These are phyloP conservation scores for Neonectria hederae DNA, from an alignment of 2,329 filamentous ascomycete species.

Conservation along the genomic window DNA sequence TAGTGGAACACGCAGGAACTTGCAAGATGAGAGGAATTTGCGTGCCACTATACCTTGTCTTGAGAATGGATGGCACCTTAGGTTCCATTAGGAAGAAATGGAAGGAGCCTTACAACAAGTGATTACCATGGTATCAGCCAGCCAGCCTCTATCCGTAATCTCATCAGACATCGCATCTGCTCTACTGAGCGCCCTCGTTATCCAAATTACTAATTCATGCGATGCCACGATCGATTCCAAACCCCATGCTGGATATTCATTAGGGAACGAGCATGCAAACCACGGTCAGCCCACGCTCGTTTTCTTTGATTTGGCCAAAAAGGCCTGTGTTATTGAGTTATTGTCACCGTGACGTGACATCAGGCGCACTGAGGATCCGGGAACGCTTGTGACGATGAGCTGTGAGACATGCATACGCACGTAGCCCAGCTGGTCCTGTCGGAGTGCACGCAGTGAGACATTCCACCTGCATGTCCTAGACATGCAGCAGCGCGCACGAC, in stretches of 20 bases:
- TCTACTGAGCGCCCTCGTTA: not conserved
- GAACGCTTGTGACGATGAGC: slow-evolving; percentile 24
- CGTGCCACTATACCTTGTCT: not conserved
- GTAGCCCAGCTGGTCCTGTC: slow-evolving; percentile 47
- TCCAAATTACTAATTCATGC: slow-evolving; percentile 9
- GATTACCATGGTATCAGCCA: not conserved
- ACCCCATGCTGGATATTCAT: not conserved
- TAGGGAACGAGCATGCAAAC: not conserved
- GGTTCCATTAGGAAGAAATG: not conserved
- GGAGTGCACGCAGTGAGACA: slow-evolving; percentile 50
- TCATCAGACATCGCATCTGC: not conserved
- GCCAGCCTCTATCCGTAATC: not conserved
- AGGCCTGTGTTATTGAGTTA: not conserved
- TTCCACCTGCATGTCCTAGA: slow-evolving; percentile 48
- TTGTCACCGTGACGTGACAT: slow-evolving; percentile 5
- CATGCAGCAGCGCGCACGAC: slow-evolving; percentile 41
- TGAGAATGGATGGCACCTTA: not conserved
- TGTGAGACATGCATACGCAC: slow-evolving; percentile 42
- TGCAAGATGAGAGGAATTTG: slow-evolving; percentile 2
- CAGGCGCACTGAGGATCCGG: not conserved
- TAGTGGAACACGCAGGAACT: not conserved
- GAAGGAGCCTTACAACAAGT: not conserved
- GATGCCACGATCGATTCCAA: not conserved
- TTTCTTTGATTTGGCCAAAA: not conserved
- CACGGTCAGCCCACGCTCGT: not conserved